Base-by-base conservation (phyloP, 2,329 filamentous ascomycete genomes). In the Lasiodiplodia theobromae region DNA sequence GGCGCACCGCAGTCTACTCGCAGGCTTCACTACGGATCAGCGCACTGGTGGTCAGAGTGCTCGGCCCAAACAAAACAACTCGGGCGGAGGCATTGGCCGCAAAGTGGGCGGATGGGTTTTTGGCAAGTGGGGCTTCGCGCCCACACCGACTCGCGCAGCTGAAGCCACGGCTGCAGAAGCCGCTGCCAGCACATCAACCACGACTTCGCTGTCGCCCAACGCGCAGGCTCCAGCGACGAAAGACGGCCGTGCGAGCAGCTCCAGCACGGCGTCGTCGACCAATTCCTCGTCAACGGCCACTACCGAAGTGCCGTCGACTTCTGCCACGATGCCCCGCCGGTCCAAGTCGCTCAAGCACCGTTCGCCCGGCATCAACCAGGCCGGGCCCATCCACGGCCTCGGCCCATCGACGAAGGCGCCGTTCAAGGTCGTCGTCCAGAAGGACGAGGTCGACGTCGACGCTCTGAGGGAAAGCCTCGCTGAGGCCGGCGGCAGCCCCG, bases 71-170 rank as follows among this genome's bases (percentile, higher is more conserved):
- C 60, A 37, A 34, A 53, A 31, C n/a, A 64, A 64, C n/a, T 64
- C 60, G 54, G 28, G 52, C 25, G 54, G 65, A 71, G 54, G 74
- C 72, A 62, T 69, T 89, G 81, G 84, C 34, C 84, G 85, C 69
- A 87, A 85, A 69, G 81, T 90, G n/a, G 88, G 88, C 4, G 88
- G 88, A 4, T 91, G 89, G 89, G 85, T 91, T 10, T 85, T 87
- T 67, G 86, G 88, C 2, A 85, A 85, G 72, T 91, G 89, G 89
- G 88, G 87, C 25, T 81, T 84, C 21, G 83, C 84, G 4, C 86
- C 77, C 40, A 66, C 71, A 67, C 67, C 69, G 23, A 64, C 71
- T n/a, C 57, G 44, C 70, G 12, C 21, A 23, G 5, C 63, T 66
- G 38, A 67, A 68, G 40, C 40, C 53, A 31, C 60, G 8, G 60